Base-by-base conservation (phyloP, 2,329 filamentous ascomycete species). In the Venturia pyrina region DNA sequence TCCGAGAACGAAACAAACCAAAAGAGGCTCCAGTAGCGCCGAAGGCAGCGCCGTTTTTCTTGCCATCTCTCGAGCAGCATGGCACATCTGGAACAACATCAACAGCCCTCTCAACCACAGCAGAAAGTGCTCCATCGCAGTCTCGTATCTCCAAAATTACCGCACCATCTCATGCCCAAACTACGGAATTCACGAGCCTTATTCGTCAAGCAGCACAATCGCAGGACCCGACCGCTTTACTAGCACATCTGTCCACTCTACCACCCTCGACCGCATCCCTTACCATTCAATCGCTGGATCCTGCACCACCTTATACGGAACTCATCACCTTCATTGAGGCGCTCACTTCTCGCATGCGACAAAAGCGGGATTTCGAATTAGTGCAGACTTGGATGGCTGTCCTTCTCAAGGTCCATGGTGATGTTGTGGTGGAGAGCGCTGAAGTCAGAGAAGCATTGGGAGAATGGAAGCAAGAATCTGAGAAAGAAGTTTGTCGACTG, bases 381-480 rank as follows among this genome's bases (percentile, higher is more conserved):
- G 89, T 91, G 19, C 93, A 98, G 76, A 91, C 92, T 0, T 99
- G 95, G 93, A 98, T 99, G 92, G 88, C 89, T 1, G 93, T 98
- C 0, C 96, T 98, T 72, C 75, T 99, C 67, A 85, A 88, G 61
- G 79, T 96, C 50, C 93, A 98, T 76, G 83, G 82, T 7, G 87
- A 88, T 68, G 78, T 82, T 8, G 61, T 66, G 17, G 40, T 56
- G 41, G 65, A 66, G 44, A 67, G 65, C 37, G 11, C 28, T n/a
- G 65, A 61, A 40, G 37, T 67, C 17, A 65, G 63, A 53, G 34
- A 43, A 32, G 62, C 41, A 17, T 57, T 67, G 24, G 50, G 48
- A 40, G 53, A 44, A 56, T 65, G 59, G 60, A 43, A 57, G n/a
- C n/a, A 24, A 21, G 61, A 50, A n/a, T 41, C 37, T 8, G 46